Evolutionary conservation across 2,329 filamentous ascomycete species (phyloP), one percentile per base, ranked within the genome.

Genomic region (Xylaria sp.): DNA sequence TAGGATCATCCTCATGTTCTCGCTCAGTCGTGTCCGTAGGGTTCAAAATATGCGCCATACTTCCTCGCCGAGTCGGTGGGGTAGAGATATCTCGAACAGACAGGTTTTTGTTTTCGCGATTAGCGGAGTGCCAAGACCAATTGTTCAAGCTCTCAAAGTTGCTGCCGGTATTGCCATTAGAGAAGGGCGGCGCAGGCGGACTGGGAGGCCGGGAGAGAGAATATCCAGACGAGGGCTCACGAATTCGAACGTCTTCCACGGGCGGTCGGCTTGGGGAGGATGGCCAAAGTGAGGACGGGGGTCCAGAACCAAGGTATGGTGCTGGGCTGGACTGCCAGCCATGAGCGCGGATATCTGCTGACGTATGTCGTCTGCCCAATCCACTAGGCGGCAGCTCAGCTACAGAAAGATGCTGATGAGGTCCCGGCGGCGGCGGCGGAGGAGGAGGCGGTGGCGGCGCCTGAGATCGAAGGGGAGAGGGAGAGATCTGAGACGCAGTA

Each of bases 301-400:
- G 74, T 9, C 85, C 85, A 2, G 87, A 86, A 6, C 83, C 80
- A 70, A 86, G 89, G 9, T 87, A 89, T 4, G 88, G 53, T 16
- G 59, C 59, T 16, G 79, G 76, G 53, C 76, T 79, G 6, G 80
- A 80, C 63, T 86, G 87, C 86, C 90, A 93, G 44, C 89, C 91
- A 71, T 92, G 89, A 68, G 92, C 88, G 56, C 94, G 88, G 67
- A 99, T 97, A 72, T 99, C 94, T 60, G 94, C 94, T 46, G 92
- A 93, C 1, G 94, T 99, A 75, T 99, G 94, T 62, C 93, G 85
- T 64, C 93, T 87, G 50, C 86, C 84, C 52, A 96, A 80, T 68
- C 86, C 92, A 59, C 85, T 83, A 42, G 87, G 85, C 39, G 85
- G 83, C 30, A 83, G 80, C 67, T 86, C 80, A 37, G 84, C 80